phyloP scores from a whole-genome alignment of 139 green algal genomes.

The Mesotaenium endlicherianum region DNA sequence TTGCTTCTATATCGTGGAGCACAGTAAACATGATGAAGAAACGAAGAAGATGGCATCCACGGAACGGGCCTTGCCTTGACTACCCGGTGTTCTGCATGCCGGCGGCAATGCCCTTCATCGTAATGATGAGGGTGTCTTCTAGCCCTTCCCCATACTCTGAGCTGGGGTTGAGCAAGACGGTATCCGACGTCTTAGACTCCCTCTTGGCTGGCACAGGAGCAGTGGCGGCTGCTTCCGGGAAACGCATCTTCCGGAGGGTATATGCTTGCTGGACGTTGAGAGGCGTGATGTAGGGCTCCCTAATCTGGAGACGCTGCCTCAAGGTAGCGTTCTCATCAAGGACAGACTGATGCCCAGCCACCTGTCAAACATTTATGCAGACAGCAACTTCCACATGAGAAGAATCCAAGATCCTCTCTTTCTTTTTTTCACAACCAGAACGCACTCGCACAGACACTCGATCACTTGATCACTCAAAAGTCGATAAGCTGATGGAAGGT shows the following conservation, averaged over 20 bases:
- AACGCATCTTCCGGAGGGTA: conserved; percentile 53
- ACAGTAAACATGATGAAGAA: too few species aligned
- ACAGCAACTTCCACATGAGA: too few species aligned
- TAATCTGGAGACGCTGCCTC: conserved; percentile 51
- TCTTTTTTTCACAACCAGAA: too few species aligned
- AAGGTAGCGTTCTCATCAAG: conserved; percentile 28
- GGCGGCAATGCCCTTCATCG: conserved; percentile 94
- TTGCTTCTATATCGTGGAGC: too few species aligned
- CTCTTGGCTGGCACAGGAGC: neutral
- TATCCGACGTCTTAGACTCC: conserved; percentile 5
- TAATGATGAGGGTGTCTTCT: conserved; percentile 76
- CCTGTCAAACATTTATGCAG: too few species aligned
- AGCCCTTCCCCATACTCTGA: conserved; percentile 45
- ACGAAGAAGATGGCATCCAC: neutral
- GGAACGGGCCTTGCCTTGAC: neutral
- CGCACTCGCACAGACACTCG: too few species aligned
- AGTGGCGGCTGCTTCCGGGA: conserved; percentile 34
- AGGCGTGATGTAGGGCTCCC: conserved; percentile 56
- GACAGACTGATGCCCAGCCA: neutral
- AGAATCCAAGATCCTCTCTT: too few species aligned
- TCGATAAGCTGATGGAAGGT: neutral
- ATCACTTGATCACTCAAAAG: too few species aligned
- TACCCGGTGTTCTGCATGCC: conserved; percentile 98
- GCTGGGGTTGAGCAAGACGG: conserved; percentile 50
- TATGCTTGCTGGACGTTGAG: conserved; percentile 58